phyloP scores from a whole-genome alignment of 2,329 filamentous ascomycete genomes.

The Hypoxylon rubiginosum region DNA sequence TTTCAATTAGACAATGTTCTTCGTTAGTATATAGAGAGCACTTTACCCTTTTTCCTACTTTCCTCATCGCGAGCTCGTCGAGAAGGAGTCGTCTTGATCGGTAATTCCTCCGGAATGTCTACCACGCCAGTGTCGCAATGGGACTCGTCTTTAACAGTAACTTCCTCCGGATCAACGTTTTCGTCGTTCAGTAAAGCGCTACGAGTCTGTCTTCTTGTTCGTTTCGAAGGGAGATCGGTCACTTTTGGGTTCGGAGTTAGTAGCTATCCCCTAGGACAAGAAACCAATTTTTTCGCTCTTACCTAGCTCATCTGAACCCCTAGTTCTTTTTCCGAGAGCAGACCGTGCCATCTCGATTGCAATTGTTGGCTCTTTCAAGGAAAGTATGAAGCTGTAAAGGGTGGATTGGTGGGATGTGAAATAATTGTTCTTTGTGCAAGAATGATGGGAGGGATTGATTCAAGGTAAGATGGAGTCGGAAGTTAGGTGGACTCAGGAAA shows the following conservation, averaged over 20 bases:
- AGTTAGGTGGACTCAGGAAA: slow-evolving; percentile 3
- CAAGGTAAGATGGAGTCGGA: slow-evolving; percentile 24
- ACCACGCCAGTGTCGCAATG: slow-evolving; percentile 60
- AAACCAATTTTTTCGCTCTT: slow-evolving; percentile 43
- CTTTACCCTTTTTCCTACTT: slow-evolving; percentile 40
- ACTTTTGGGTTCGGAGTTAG: slow-evolving; percentile 44
- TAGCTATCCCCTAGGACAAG: slow-evolving; percentile 26
- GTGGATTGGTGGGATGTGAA: slow-evolving; percentile 9
- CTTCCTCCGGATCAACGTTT: slow-evolving; percentile 71
- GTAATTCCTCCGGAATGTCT: slow-evolving; percentile 54
- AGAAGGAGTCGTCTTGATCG: slow-evolving; percentile 41
- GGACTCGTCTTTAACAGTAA: slow-evolving; percentile 54
- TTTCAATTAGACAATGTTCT: slow-evolving; percentile 28
- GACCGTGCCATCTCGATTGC: slow-evolving; percentile 48
- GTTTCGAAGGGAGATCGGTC: slow-evolving; percentile 59
- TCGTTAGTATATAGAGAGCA: neutral
- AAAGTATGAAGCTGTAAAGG: slow-evolving; percentile 17
- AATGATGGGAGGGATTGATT: slow-evolving; percentile 13
- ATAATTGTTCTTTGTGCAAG: slow-evolving; percentile 6
- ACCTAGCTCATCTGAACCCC: slow-evolving; percentile 55
- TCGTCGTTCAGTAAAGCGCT: slow-evolving; percentile 71
- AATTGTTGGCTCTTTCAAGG: slow-evolving; percentile 13
- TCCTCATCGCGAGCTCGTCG: slow-evolving; percentile 31
- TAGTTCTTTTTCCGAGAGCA: slow-evolving; percentile 62
- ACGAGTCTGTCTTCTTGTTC: slow-evolving; percentile 60